Percentiles rank a stretch among this genome's conserved stretches.
Evolutionary conservation across 2,329 filamentous ascomycete genomes (phyloP).

Genomic region (Sordariomycetes sp.): DNA sequence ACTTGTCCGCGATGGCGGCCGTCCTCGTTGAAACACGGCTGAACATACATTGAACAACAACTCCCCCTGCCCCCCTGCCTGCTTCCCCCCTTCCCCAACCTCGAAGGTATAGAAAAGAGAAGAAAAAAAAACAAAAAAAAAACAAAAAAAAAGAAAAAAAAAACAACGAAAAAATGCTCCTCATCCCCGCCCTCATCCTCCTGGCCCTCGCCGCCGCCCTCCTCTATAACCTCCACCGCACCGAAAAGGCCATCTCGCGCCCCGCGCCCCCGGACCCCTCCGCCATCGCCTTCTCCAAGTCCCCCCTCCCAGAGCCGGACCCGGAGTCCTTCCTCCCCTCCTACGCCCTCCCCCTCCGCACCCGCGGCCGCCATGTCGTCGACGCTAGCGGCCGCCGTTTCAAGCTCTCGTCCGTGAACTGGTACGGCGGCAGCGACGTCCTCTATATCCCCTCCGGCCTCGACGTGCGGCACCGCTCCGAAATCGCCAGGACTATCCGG

Average conservation of each 20-base stretch:
- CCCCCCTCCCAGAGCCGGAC: conserved; percentile 30
- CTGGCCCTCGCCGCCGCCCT: background rate
- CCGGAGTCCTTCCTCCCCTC: conserved; percentile 24
- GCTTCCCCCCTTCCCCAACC: no score
- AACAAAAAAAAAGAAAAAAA: background rate
- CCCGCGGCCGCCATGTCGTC: conserved; percentile 45
- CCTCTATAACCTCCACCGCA: conserved; percentile 6
- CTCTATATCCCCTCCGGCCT: conserved; percentile 51
- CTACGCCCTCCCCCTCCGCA: conserved; percentile 44
- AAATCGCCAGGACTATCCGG: conserved; percentile 46
- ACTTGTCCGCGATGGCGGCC: no score
- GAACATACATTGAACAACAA: no score
- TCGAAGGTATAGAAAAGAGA: no score
- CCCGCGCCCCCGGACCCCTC: conserved; percentile 37
- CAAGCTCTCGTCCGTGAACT: conserved; percentile 53
- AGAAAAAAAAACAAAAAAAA: background rate
- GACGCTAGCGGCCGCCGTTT: conserved; percentile 42
- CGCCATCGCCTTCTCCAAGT: conserved; percentile 30
- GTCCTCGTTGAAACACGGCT: no score
- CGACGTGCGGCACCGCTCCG: conserved; percentile 45
- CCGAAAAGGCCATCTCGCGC: conserved; percentile 26
- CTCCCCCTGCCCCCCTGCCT: no score
- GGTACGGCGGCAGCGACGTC: conserved; percentile 59
- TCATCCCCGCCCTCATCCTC: background rate
- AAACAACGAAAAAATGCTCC: background rate